phyloP scores from a whole-genome alignment of 306 rosid species.

The Carpinus fangiana region DNA sequence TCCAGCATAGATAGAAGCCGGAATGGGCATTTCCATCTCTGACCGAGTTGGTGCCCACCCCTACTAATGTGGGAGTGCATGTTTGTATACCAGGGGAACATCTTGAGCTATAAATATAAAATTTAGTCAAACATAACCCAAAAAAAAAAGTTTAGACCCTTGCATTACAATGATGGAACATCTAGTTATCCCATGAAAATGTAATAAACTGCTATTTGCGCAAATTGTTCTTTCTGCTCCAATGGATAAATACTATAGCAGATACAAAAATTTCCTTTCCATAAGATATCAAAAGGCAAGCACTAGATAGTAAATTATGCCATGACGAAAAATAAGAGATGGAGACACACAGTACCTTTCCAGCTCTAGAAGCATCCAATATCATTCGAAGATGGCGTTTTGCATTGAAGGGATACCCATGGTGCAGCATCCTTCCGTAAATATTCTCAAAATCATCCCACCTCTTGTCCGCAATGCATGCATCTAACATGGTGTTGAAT shows the following conservation, averaged over 20 bases:
- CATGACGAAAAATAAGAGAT: conserved; percentile 7
- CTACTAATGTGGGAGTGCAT: not conserved
- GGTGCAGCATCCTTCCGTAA: conserved; percentile 63
- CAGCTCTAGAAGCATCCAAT: conserved; percentile 70
- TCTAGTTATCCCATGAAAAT: not conserved
- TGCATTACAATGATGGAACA: not conserved
- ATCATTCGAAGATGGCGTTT: conserved; percentile 89
- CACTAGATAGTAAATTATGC: not conserved
- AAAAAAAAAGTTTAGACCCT: not conserved
- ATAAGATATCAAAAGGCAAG: conserved; percentile 11
- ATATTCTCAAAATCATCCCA: conserved; percentile 73
- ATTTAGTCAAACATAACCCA: not conserved
- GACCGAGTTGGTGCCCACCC: no score
- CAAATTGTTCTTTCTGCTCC: not conserved
- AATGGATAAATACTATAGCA: not conserved
- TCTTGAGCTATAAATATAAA: no score
- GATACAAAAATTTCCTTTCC: conserved; percentile 1
- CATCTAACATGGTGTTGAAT: conserved; percentile 77
- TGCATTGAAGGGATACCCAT: conserved; percentile 73
- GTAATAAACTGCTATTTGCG: no score
- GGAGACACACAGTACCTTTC: conserved; percentile 56
- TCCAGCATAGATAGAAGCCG: no score
- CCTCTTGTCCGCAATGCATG: conserved; percentile 55
- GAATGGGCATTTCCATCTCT: no score
- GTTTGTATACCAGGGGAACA: not conserved